These are phyloP conservation scores for Macaranga tanarius DNA, from an alignment of 441 rosid species.

Conservation along the genomic window DNA sequence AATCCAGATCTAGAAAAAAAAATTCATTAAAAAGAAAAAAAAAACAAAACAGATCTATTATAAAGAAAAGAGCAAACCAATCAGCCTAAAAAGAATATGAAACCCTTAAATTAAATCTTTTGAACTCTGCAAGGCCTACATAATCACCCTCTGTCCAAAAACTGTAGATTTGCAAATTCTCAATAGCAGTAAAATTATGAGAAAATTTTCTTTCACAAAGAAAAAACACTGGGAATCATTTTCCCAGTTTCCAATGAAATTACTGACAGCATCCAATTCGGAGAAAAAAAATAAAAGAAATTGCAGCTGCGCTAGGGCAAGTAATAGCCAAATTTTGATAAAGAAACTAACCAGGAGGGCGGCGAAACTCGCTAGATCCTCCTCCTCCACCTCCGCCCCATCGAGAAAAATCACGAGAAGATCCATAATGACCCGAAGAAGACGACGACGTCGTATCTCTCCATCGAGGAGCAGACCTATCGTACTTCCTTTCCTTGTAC, in stretches of 20 bases:
- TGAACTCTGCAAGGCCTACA: not conserved
- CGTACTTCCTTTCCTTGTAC: conserved; percentile 87
- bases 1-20: conserved; percentile 24
- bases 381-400: conserved; percentile 37
- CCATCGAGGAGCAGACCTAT: conserved; percentile 73
- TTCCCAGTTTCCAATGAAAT: not conserved
- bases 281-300: not conserved
- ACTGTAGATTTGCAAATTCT: not conserved
- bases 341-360: conserved; percentile 62
- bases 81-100: not conserved
- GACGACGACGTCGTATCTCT: conserved; percentile 55
- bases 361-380: conserved; percentile 63
- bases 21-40: not conserved
- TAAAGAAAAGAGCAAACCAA: not conserved
- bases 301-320: conserved; percentile 2
- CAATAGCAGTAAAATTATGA: too few relatives aligned
- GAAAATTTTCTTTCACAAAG: too few relatives aligned
- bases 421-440: conserved; percentile 48
- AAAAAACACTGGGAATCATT: too few relatives aligned
- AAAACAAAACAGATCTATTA: not conserved
- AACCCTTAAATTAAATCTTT: not conserved
- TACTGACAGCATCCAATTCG: not conserved
- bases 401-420: conserved; percentile 56
- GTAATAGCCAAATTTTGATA: not conserved
- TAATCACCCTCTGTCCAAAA: not conserved